phyloP scores from a whole-genome alignment of 179 eudicot genomes.

The Heliamphora pulchella region DNA sequence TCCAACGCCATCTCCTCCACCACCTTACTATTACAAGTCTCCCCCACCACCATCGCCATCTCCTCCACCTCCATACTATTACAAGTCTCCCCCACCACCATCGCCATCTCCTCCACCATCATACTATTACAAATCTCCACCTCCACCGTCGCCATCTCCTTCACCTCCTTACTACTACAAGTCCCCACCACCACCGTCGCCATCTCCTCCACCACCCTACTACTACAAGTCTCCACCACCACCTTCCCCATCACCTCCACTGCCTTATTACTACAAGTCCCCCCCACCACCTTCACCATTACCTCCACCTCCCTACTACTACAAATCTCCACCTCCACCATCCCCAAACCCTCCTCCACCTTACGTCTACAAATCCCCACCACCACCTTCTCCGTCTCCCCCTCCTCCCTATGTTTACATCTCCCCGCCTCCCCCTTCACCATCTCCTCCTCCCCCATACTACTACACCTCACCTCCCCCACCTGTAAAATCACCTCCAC shows the following conservation, averaged over 20 bases:
- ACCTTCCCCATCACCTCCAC: slow-evolving; percentile 18
- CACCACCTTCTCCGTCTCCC: slow-evolving; percentile 5
- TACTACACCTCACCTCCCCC: slow-evolving; percentile 11
- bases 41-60: slow-evolving; percentile 25
- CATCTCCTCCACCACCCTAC: slow-evolving; percentile 7
- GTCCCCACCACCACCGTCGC: slow-evolving; percentile 24
- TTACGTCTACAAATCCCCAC: not conserved
- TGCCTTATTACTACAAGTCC: slow-evolving; percentile 29
- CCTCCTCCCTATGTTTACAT: not conserved
- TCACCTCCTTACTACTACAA: slow-evolving; percentile 15
- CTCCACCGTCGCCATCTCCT: slow-evolving; percentile 15
- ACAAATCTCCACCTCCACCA: slow-evolving; percentile 26
- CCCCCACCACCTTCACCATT: slow-evolving; percentile 21
- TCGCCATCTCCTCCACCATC: slow-evolving; percentile 4
- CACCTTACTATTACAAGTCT: slow-evolving; percentile 21
- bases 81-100: slow-evolving; percentile 28
- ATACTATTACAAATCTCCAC: slow-evolving; percentile 16
- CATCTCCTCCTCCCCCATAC: slow-evolving; percentile 16
- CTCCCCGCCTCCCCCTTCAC: slow-evolving; percentile 10
- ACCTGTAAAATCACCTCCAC: slow-evolving; percentile 11
- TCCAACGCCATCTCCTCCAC: slow-evolving; percentile 13
- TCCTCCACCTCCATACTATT: slow-evolving; percentile 10
- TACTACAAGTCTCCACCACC: slow-evolving; percentile 25
- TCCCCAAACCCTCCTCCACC: not conserved
- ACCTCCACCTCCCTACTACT: slow-evolving; percentile 21